Evolutionary conservation across 192 early-diverging fungal genomes (phyloP).

Genomic region (Backusella luteola): DNA sequence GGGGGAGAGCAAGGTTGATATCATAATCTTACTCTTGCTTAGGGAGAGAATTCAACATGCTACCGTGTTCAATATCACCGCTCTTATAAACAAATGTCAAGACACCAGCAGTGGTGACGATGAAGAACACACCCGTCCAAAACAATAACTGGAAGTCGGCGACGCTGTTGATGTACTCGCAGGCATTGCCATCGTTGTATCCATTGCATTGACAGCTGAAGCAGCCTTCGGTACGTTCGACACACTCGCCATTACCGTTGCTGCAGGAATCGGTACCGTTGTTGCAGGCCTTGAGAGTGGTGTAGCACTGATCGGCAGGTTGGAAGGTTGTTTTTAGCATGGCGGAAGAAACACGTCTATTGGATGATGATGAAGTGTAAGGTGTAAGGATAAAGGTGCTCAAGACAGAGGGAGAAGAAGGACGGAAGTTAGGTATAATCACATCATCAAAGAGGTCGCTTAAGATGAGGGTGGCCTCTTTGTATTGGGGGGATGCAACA

Average conservation of each 20-base stretch:
- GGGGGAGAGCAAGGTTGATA: background rate
- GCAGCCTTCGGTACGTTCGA: slow-evolving; percentile 3
- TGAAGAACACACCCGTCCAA: slow-evolving; percentile 31
- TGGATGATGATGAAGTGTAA: background rate
- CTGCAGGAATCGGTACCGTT: slow-evolving; percentile 17
- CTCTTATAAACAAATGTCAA: slow-evolving; percentile 23
- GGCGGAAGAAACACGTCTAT: background rate
- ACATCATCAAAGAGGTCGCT: slow-evolving; percentile 14
- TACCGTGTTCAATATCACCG: slow-evolving; percentile 14
- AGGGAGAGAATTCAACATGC: slow-evolving; percentile 21
- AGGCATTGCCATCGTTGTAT: slow-evolving; percentile 12
- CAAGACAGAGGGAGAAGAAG: slow-evolving; percentile 8
- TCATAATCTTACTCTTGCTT: slow-evolving; percentile 27
- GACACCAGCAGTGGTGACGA: slow-evolving; percentile 23
- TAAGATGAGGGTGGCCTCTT: slow-evolving; percentile 7
- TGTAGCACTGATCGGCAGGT: slow-evolving; percentile 5
- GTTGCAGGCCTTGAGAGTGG: slow-evolving; percentile 2
- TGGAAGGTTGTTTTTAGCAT: background rate
- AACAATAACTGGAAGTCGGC: slow-evolving; percentile 36
- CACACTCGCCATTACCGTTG: slow-evolving; percentile 17
- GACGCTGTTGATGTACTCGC: slow-evolving; percentile 15
- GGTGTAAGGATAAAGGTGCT: slow-evolving; percentile 26
- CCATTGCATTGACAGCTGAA: slow-evolving; percentile 23
- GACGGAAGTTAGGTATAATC: slow-evolving; percentile 11
- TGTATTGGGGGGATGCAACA: slow-evolving; percentile 12